Base-by-base conservation (phyloP, 257 asterid species). In the Nicotiana benthamiana region DNA sequence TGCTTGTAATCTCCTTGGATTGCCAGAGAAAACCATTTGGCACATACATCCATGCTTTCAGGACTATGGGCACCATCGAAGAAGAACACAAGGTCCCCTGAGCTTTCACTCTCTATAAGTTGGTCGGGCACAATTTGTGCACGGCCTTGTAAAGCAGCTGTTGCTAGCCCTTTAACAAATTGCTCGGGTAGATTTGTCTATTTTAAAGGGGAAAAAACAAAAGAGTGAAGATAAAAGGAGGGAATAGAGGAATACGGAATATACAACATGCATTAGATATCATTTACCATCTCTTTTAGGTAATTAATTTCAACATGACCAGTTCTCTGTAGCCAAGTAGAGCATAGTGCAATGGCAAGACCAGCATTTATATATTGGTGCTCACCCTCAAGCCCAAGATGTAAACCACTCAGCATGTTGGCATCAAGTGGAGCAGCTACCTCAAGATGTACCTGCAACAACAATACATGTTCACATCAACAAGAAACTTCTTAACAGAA, bases 11-110 rank as follows among this genome's bases (percentile, higher is more conserved):
- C 95, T 83, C 86, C 93, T 86, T 84, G 83, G 77, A 89, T 89
- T 82, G 97, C 97, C 56, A 82, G 76, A 46, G 87, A 87, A 87
- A 94, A 96, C 99, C 98, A 96, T 81, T 94, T 89, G 80, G 95
- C 99, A 87, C 98, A 96, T 67, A 86, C 99, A 15, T 96, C 99
- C 99, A 94, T 96, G 92, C 99, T 96, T 90, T 96, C 99, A 61
- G 99, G 99, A 87, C 99, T 94, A 85, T 96, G 99, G 79, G 99
- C 99, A 79, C 99, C 99, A 85, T 96, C 99, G 83, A 96, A 82
- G 86, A 92, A 94, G 85, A 94, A 96, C 82, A 91, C 92, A 75
- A 96, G 93, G 83, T 91, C 91, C 85, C 91, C 93, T 46, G 84
- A 81, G 83, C 87, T 90, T 80, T 91, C 90, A 82, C 86, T 84